Evolutionary conservation across 345 rosid species (phyloP).

Genomic region (Bretschneidera sinensis): DNA sequence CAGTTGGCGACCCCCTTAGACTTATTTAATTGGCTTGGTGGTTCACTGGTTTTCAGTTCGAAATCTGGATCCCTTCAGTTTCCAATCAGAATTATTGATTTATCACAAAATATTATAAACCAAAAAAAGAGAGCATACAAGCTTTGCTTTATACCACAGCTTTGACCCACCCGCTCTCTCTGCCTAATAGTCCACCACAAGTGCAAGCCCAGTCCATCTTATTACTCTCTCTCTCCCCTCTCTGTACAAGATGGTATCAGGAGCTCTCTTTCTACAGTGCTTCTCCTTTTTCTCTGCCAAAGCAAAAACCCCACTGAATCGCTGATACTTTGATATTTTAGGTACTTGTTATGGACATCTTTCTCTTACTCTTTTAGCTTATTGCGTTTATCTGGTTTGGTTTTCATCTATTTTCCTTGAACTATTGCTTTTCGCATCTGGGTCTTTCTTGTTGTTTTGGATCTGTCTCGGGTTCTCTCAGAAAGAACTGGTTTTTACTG

Average conservation of each 20-base stretch:
- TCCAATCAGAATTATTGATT: conserved; percentile 14
- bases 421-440: conserved; percentile 26
- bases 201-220: conserved; percentile 19
- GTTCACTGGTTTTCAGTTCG: no score
- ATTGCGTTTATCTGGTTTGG: conserved; percentile 3
- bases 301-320: neutral
- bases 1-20: no score
- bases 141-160: conserved; percentile 23
- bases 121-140: neutral
- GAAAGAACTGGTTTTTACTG: conserved; percentile 12
- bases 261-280: conserved; percentile 16
- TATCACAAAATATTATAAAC: conserved; percentile 1
- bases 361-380: neutral
- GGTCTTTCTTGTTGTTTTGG: conserved; percentile 28
- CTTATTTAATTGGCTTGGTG: no score
- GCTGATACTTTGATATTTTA: conserved; percentile 24
- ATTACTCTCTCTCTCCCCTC: conserved; percentile 10
- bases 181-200: conserved; percentile 25
- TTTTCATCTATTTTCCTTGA: conserved; percentile 14
- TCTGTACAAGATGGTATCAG: conserved; percentile 3
- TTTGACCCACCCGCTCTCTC: conserved; percentile 30
- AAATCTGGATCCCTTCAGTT: no score
- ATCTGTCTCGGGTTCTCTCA: conserved; percentile 32
- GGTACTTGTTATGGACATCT: conserved; percentile 19
- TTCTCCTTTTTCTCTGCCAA: conserved; percentile 11